Conservation (phyloP, 192 early-diverging fungal species). For the Coemansia sp. region DNA sequence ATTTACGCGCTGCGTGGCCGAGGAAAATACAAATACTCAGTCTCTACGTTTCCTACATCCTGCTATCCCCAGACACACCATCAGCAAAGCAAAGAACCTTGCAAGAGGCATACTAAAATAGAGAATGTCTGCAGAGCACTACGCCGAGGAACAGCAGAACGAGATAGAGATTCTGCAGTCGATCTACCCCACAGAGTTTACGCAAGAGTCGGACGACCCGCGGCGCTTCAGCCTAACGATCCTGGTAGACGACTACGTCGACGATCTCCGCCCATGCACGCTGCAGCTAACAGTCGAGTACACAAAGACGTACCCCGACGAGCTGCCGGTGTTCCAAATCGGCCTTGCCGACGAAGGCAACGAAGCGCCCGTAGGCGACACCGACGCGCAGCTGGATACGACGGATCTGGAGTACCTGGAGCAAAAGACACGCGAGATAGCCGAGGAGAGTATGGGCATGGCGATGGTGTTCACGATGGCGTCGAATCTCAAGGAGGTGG, state of each 20-base stretch:
- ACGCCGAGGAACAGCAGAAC: conserved; percentile 73
- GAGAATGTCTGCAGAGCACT: conserved; percentile 55
- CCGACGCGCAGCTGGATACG: conserved; percentile 49
- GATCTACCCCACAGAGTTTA: conserved; percentile 77
- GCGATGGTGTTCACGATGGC: conserved; percentile 88
- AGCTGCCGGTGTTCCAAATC: conserved; percentile 63
- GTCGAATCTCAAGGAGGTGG: conserved; percentile 67
- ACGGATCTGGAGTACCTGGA: conserved; percentile 37
- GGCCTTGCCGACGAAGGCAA: conserved; percentile 44
- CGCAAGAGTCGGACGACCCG: conserved; percentile 51
- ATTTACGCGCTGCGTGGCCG: too few species aligned
- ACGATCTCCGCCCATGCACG: conserved; percentile 55
- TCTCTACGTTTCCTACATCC: too few species aligned
- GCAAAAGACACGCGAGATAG: conserved; percentile 23
- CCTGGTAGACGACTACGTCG: conserved; percentile 59
- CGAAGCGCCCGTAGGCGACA: conserved; percentile 23
- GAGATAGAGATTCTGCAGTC: conserved; percentile 78
- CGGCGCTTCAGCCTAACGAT: conserved; percentile 58
- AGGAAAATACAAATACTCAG: too few species aligned
- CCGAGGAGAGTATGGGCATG: conserved; percentile 81
- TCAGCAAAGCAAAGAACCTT: too few species aligned
- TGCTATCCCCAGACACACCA: too few species aligned
- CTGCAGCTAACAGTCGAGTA: conserved; percentile 61
- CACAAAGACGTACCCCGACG: conserved; percentile 72
- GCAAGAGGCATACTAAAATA: too few species aligned